A percentile compares a stretch with the other conserved stretches of the same genome.
phyloP scores from a whole-genome alignment of 2,329 filamentous ascomycete species.

The Verticillium zaregamsianum region DNA sequence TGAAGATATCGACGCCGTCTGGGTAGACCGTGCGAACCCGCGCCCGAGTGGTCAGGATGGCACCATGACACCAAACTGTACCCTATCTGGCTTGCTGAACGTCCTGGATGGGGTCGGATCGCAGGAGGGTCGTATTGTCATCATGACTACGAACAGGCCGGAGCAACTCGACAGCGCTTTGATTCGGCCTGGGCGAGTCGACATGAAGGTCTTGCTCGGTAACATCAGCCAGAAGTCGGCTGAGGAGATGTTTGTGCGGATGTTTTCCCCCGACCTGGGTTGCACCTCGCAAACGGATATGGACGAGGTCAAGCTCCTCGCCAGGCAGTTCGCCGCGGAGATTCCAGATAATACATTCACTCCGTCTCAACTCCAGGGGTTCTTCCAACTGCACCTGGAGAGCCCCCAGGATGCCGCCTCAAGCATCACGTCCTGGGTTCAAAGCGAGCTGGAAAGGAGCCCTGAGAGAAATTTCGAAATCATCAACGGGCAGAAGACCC shows the following conservation, averaged over 20 bases:
- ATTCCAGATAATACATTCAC: conserved; percentile 44
- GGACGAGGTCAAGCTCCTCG: conserved; percentile 38
- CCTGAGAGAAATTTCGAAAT: conserved; percentile 26
- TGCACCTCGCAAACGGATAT: conserved; percentile 18
- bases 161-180: conserved; percentile 62
- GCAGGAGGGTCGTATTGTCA: conserved; percentile 64
- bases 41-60: conserved; percentile 10
- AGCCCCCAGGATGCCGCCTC: conserved; percentile 30
- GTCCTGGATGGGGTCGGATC: conserved; percentile 67
- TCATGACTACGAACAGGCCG: conserved; percentile 69
- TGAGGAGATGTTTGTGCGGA: conserved; percentile 41
- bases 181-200: conserved; percentile 62
- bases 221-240: conserved; percentile 39
- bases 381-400: conserved; percentile 38
- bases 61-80: conserved; percentile 26
- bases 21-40: conserved; percentile 19
- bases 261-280: conserved; percentile 34
- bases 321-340: conserved; percentile 47
- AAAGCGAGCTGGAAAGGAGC: conserved; percentile 23
- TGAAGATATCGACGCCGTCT: conserved; percentile 49
- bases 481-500: background rate
- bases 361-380: conserved; percentile 46
- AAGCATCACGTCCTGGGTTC: conserved; percentile 30
- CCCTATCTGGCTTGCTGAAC: conserved; percentile 64
- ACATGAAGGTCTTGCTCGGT: conserved; percentile 57